phyloP scores from a whole-genome alignment of 2,329 filamentous ascomycete species.

The Aschersonia sp. region DNA sequence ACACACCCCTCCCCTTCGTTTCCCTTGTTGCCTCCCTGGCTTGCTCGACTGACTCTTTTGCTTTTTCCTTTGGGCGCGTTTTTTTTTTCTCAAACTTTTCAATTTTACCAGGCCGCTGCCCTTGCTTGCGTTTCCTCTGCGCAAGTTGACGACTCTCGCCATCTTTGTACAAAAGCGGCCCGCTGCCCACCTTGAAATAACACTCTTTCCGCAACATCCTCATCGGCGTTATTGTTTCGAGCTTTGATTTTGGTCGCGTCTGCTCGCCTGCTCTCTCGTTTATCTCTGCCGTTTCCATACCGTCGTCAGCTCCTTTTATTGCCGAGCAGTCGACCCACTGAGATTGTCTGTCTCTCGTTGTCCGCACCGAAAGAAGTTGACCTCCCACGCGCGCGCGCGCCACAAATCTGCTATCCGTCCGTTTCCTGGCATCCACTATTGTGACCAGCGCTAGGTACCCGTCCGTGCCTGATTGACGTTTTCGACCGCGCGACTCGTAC shows the following conservation, averaged over 20 bases:
- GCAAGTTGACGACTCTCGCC: constrained; percentile 1
- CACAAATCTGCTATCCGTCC: background rate
- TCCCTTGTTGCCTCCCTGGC: background rate
- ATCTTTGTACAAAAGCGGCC: constrained; percentile 8
- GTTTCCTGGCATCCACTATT: constrained; percentile 2
- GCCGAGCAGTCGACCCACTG: background rate
- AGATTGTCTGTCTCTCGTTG: constrained; percentile 2
- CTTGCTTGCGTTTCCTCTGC: background rate
- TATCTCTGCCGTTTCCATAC: background rate
- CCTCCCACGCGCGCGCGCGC: background rate
- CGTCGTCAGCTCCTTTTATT: background rate
- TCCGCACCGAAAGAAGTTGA: background rate
- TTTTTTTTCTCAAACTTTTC: constrained; percentile 1
- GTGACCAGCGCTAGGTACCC: constrained; percentile 10
- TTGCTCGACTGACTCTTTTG: background rate
- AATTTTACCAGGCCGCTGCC: background rate
- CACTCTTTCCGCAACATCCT: constrained; percentile 3
- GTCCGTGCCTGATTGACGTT: constrained; percentile 4
- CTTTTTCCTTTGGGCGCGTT: background rate
- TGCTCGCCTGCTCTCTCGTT: constrained; percentile 1
- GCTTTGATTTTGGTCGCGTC: background rate
- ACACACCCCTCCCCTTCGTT: background rate
- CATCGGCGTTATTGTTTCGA: background rate
- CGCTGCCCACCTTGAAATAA: background rate
- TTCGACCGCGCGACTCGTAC: constrained; percentile 3